Conservation (phyloP, 805 yeast species). For the Torulaspora franciscae region DNA sequence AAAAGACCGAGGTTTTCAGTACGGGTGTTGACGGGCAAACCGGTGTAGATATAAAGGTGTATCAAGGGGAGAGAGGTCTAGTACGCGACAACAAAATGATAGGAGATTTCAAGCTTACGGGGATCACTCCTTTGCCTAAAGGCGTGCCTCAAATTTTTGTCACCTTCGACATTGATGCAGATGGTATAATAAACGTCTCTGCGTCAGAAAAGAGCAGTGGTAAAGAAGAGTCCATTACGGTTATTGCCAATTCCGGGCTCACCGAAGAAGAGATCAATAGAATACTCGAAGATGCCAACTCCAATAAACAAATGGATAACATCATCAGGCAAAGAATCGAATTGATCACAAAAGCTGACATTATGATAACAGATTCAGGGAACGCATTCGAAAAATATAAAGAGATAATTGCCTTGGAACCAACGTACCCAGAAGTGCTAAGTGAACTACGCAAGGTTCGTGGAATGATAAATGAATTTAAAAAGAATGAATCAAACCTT, state of each 20-base stretch:
- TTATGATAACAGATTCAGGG: slow-evolving; percentile 80
- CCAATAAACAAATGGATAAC: slow-evolving; percentile 56
- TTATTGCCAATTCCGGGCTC: slow-evolving; percentile 64
- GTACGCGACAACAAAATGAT: slow-evolving; percentile 73
- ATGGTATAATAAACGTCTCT: slow-evolving; percentile 75
- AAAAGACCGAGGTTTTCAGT: slow-evolving; percentile 67
- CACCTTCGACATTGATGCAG: slow-evolving; percentile 75
- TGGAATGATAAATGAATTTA: slow-evolving; percentile 46
- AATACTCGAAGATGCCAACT: slow-evolving; percentile 62
- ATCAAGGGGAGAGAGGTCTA: slow-evolving; percentile 75
- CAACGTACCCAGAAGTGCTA: slow-evolving; percentile 40
- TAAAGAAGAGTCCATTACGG: slow-evolving; percentile 60
- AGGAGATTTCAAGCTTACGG: slow-evolving; percentile 66
- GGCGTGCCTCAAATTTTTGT: slow-evolving; percentile 78
- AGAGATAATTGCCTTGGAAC: slow-evolving; percentile 43
- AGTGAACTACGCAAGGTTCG: slow-evolving; percentile 36
- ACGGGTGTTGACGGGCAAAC: slow-evolving; percentile 85
- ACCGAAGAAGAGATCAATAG: slow-evolving; percentile 62
- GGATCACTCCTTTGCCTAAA: slow-evolving; percentile 71
- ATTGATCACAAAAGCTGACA: slow-evolving; percentile 68
- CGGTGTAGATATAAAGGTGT: slow-evolving; percentile 73
- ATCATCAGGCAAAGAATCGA: slow-evolving; percentile 57
- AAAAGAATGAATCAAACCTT: slow-evolving; percentile 46
- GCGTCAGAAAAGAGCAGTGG: slow-evolving; percentile 78
- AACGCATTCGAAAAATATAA: slow-evolving; percentile 66